A percentile compares a stretch with the other conserved stretches of the same genome.
Evolutionary conservation across 768 basidiomycete species (phyloP).

Genomic region (Cubamyces lactineus): DNA sequence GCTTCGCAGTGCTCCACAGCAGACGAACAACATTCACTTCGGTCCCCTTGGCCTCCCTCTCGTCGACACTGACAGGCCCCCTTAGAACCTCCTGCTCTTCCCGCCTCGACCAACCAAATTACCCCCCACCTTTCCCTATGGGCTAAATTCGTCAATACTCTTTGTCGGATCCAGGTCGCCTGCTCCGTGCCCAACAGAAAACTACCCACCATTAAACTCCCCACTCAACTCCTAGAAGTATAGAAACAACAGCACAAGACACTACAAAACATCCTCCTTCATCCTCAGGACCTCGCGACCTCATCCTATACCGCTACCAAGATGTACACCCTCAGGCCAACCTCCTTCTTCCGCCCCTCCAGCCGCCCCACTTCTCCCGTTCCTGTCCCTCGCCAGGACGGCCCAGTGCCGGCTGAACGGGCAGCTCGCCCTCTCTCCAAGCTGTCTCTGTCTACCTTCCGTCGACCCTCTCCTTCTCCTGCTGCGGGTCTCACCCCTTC

Average conservation of each 20-base stretch:
- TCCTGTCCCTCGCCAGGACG: constrained; percentile 45
- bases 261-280: constrained; percentile 17
- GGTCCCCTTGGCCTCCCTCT: constrained; percentile 59
- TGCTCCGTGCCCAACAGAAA: constrained; percentile 39
- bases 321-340: constrained; percentile 70
- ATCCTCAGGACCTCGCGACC: constrained; percentile 30
- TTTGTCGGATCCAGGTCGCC: constrained; percentile 45
- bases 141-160: constrained; percentile 42
- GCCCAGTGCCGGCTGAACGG: constrained; percentile 46
- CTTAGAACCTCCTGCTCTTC: constrained; percentile 51
- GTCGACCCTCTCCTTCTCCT: constrained; percentile 54
- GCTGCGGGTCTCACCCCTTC: constrained; percentile 38
- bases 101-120: constrained; percentile 17
- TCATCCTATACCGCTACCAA: constrained; percentile 19
- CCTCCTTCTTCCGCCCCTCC: constrained; percentile 64
- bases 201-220: constrained; percentile 25
- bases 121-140: constrained; percentile 29
- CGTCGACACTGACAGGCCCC: constrained; percentile 76
- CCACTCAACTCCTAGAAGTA: constrained; percentile 23
- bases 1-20: constrained; percentile 26
- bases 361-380: constrained; percentile 68
- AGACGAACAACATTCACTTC: constrained; percentile 59
- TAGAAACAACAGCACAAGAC: constrained; percentile 13
- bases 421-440: constrained; percentile 56
- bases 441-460: constrained; percentile 61